Percentiles rank a stretch among this genome's conserved stretches.
These are phyloP conservation scores for Holtermanniella nyarrowii DNA, from an alignment of 768 basidiomycete species.

Conservation along the genomic window DNA sequence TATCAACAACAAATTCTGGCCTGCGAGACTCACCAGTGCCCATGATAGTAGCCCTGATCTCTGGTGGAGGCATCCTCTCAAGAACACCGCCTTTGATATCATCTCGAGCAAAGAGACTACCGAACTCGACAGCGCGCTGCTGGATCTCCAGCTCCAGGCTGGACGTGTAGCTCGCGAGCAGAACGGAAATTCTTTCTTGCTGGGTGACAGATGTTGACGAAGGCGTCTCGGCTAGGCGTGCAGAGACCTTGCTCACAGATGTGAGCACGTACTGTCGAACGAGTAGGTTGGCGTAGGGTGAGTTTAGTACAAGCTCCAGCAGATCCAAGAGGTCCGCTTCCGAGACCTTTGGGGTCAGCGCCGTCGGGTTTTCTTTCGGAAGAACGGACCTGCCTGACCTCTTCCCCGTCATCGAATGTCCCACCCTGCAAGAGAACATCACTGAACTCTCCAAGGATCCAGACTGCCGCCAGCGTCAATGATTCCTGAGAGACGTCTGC, in stretches of 20 bases:
- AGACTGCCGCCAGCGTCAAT: constrained; percentile 80
- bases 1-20: neutral
- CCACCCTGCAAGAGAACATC: constrained; percentile 82
- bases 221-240: constrained; percentile 51
- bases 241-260: constrained; percentile 77
- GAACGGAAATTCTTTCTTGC: constrained; percentile 65
- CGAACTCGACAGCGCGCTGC: constrained; percentile 92
- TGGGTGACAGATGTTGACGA: constrained; percentile 17
- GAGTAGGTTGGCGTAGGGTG: constrained; percentile 85
- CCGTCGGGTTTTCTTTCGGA: neutral
- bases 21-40: constrained; percentile 57
- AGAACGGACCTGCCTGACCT: constrained; percentile 53
- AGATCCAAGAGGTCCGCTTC: constrained; percentile 81
- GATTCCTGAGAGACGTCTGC: constrained; percentile 94
- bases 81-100: constrained; percentile 59
- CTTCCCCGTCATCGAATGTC: constrained; percentile 60
- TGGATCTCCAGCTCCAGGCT: constrained; percentile 90
- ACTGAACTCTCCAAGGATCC: constrained; percentile 94
- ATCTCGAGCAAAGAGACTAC: constrained; percentile 53
- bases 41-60: constrained; percentile 92
- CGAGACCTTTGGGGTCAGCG: constrained; percentile 47
- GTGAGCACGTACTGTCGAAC: constrained; percentile 87
- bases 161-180: constrained; percentile 71
- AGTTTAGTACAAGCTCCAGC: constrained; percentile 73
- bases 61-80: constrained; percentile 98